Conservation (phyloP, 1,139 yeast genomes). For the Hanseniaspora gamundiae region DNA sequence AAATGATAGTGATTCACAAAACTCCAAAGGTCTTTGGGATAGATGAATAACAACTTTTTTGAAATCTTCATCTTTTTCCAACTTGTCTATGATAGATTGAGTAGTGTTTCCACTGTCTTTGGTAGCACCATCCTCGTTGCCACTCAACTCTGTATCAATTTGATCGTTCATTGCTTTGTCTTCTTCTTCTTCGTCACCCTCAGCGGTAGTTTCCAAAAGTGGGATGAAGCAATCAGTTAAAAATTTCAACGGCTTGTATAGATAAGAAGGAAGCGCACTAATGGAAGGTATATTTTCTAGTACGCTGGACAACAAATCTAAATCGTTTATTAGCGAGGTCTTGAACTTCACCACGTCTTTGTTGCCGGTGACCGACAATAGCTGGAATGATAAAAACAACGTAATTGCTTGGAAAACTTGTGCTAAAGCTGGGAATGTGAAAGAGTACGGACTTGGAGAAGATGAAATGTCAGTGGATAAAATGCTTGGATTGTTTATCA, state of each 20-base stretch:
- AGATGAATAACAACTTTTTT: not conserved
- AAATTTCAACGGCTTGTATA: not conserved
- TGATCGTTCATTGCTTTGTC: not conserved
- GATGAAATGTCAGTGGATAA: not conserved
- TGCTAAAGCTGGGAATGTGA: not conserved
- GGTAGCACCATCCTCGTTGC: too few relatives aligned
- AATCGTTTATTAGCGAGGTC: not conserved
- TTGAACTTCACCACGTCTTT: not conserved
- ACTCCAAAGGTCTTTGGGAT: not conserved
- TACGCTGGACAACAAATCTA: not conserved
- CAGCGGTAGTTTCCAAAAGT: not conserved
- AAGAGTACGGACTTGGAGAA: not conserved
- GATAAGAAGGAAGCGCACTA: not conserved
- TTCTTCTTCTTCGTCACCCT: not conserved
- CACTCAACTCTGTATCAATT: not conserved
- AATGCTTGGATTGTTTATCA: not conserved
- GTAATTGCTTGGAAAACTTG: not conserved
- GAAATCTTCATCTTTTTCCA: not conserved
- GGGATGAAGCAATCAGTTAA: not conserved
- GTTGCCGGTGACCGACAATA: not conserved
- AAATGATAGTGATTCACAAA: not conserved
- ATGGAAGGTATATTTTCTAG: not conserved
- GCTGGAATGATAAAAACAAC: not conserved
- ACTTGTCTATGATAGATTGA: not conserved
- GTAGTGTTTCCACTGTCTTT: too few relatives aligned